Evolutionary conservation across 2,329 filamentous ascomycete species (phyloP).

Genomic region (Trichoderma atrobrunneum): DNA sequence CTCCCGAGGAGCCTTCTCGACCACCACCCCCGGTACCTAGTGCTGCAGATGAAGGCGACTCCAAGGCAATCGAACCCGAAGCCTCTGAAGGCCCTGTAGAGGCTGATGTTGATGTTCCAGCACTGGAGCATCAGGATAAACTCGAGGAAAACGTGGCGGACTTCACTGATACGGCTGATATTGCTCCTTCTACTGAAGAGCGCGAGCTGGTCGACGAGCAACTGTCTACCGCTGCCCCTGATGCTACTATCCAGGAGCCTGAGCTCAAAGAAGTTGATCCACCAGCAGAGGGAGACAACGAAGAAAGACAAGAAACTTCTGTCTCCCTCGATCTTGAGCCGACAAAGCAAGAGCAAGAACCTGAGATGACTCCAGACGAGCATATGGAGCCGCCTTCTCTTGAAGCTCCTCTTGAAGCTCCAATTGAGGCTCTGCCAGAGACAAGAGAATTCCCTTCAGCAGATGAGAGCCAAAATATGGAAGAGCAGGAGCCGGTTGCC

Average conservation of each 20-base stretch:
- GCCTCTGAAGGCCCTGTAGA: neutral
- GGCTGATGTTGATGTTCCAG: neutral
- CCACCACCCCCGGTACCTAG: neutral
- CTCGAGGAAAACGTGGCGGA: neutral
- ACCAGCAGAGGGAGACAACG: conserved; percentile 34
- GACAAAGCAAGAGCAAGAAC: conserved; percentile 27
- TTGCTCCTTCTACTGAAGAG: neutral
- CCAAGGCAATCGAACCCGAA: neutral
- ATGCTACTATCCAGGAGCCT: conserved; percentile 1
- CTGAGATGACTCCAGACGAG: neutral
- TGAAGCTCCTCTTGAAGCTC: neutral
- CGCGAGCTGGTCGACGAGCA: neutral
- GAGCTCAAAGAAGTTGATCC: neutral
- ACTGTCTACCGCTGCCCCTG: neutral
- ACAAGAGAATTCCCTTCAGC: neutral
- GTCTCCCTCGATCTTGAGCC: neutral
- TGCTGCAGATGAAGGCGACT: neutral
- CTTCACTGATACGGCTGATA: neutral
- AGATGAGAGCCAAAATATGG: neutral
- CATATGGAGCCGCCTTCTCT: neutral
- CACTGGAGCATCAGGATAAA: neutral
- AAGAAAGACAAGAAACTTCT: conserved; percentile 31
- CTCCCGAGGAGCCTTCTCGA: neutral
- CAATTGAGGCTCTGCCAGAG: neutral
- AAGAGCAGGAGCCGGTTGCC: neutral